Percentiles rank a stretch among this genome's conserved stretches.
Conservation (phyloP, 495 filamentous ascomycete genomes). For the Friedmanniomyces simplex region DNA sequence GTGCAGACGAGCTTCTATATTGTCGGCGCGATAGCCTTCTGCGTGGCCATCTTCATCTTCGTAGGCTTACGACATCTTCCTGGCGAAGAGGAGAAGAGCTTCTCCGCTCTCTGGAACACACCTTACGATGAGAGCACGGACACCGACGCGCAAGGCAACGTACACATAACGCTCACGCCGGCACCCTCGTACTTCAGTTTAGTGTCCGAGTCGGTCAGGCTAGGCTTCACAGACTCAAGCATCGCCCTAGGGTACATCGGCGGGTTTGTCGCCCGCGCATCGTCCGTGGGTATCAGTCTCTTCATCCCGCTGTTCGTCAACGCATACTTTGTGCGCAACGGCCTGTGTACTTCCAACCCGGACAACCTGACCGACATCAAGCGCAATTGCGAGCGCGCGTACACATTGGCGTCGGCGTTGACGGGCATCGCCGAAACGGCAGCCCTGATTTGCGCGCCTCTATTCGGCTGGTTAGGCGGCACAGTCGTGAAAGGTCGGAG, state of each 20-base stretch:
- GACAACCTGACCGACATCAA: slow-evolving; percentile 53
- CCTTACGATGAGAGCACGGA: slow-evolving; percentile 12
- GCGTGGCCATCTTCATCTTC: slow-evolving; percentile 63
- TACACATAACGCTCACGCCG: slow-evolving; percentile 15
- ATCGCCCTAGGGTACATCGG: slow-evolving; percentile 85
- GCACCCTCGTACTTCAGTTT: slow-evolving; percentile 27
- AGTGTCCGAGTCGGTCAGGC: slow-evolving; percentile 51
- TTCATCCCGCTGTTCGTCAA: slow-evolving; percentile 92
- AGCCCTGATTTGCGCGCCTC: slow-evolving; percentile 71
- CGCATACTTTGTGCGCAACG: slow-evolving; percentile 71
- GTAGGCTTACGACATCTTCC: slow-evolving; percentile 68
- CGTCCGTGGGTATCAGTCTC: slow-evolving; percentile 87
- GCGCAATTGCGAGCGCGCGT: slow-evolving; percentile 69
- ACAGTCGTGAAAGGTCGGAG: slow-evolving; percentile 43
- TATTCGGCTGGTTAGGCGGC: slow-evolving; percentile 73
- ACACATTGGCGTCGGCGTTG: slow-evolving; percentile 70
- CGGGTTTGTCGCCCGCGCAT: slow-evolving; percentile 89
- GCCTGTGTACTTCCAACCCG: slow-evolving; percentile 56
- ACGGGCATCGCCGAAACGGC: slow-evolving; percentile 81
- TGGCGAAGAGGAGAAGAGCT: slow-evolving; percentile 68
- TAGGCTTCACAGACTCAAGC: slow-evolving; percentile 64
- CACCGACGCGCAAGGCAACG: neutral
- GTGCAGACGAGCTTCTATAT: slow-evolving; percentile 76
- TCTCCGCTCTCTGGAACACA: slow-evolving; percentile 39
- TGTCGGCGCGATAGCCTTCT: slow-evolving; percentile 59